Percentiles rank a stretch among this genome's conserved stretches.
Evolutionary conservation across 345 rosid species (phyloP).

Genomic region (Arabidopsis arenosa): DNA sequence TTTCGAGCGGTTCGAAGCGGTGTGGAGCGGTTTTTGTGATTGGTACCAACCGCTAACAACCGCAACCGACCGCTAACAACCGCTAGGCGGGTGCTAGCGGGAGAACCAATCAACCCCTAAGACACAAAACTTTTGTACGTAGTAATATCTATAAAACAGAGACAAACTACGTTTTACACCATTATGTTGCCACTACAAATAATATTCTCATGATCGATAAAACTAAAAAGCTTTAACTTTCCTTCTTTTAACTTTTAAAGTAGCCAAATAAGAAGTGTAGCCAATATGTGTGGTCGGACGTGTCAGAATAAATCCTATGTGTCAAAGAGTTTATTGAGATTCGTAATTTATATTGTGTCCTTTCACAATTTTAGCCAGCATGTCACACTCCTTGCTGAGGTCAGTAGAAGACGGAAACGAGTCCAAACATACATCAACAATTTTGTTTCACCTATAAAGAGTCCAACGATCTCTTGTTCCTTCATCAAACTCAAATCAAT

Average conservation of each 20-base stretch:
- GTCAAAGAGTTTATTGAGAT: slow-evolving; percentile 10
- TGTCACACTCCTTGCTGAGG: slow-evolving; percentile 35
- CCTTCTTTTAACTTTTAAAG: not conserved
- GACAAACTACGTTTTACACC: not conserved
- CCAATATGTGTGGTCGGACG: not conserved
- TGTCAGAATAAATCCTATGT: slow-evolving; percentile 19
- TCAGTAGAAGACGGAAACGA: slow-evolving; percentile 1
- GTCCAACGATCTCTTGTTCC: not conserved
- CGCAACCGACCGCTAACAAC: too few species aligned
- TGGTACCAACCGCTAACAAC: too few species aligned
- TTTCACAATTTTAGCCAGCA: not conserved
- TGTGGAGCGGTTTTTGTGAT: too few species aligned
- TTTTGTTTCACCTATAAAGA: not conserved
- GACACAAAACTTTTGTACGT: not conserved
- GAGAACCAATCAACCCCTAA: too few species aligned
- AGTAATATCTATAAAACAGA: not conserved
- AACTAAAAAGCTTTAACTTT: too few species aligned
- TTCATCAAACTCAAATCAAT: not conserved
- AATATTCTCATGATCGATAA: slow-evolving; percentile 17
- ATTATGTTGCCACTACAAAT: slow-evolving; percentile 17
- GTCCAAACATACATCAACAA: not conserved
- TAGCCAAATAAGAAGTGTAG: not conserved
- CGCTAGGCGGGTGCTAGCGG: too few species aligned
- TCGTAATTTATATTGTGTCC: slow-evolving; percentile 4
- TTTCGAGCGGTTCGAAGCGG: too few species aligned